Evolutionary conservation across 257 asterid species (phyloP).

Genomic region (Primulina tabacum): DNA sequence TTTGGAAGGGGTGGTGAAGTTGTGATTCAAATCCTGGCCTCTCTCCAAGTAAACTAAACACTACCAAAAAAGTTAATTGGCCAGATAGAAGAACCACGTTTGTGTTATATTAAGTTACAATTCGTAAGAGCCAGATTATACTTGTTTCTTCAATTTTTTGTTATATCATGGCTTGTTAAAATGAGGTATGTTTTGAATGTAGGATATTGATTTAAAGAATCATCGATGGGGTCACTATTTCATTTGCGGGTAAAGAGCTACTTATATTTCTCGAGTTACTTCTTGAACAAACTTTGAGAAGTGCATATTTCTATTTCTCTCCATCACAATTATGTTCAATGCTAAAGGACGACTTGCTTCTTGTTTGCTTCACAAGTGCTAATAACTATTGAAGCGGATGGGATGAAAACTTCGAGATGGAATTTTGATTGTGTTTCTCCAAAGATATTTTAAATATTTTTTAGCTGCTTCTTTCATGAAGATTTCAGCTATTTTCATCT

Average conservation of each 20-base stretch:
- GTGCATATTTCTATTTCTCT: no score
- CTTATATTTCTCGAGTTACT: constrained; percentile 19
- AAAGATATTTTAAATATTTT: no score
- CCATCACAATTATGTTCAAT: not conserved
- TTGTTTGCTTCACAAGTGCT: not conserved
- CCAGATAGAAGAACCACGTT: no score
- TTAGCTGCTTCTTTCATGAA: not conserved
- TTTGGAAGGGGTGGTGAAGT: not conserved
- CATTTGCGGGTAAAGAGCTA: constrained; percentile 77
- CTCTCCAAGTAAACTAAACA: no score
- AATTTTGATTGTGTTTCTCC: not conserved
- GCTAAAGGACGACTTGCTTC: not conserved
- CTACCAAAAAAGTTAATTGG: no score
- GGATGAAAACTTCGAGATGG: not conserved
- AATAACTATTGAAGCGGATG: not conserved
- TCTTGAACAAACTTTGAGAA: not conserved
- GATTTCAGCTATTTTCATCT: constrained; percentile 1
- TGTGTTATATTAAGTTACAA: no score
- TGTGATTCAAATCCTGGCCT: not conserved
- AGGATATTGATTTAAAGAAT: constrained; percentile 86
- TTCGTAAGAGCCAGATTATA: no score
- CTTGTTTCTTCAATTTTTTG: no score
- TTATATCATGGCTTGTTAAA: not conserved
- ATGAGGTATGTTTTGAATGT: constrained; percentile 20
- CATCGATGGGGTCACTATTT: constrained; percentile 93